phyloP scores from a whole-genome alignment of 371 early-diverging fungal genomes.

The Coemansia sp. region DNA sequence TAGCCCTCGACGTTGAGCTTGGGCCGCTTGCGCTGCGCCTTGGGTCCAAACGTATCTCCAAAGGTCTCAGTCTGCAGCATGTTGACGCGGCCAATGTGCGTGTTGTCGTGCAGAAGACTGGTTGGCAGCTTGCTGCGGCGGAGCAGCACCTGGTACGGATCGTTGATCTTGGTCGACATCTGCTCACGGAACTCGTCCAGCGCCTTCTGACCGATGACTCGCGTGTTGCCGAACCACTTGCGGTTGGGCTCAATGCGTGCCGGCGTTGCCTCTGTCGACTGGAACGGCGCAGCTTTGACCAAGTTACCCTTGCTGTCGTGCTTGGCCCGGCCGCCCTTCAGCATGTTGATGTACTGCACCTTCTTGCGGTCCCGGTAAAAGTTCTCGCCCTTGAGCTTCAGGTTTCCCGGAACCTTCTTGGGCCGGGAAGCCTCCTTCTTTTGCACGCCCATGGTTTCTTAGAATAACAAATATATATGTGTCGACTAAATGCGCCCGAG shows the following conservation, averaged over 20 bases:
- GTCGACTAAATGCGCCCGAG: neutral
- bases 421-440: slow-evolving; percentile 61
- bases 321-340: slow-evolving; percentile 86
- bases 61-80: slow-evolving; percentile 94
- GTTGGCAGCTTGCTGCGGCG: slow-evolving; percentile 97
- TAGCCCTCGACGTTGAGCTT: slow-evolving; percentile 73
- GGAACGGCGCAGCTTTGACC: slow-evolving; percentile 93
- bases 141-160: slow-evolving; percentile 96
- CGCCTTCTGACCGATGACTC: slow-evolving; percentile 92
- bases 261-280: slow-evolving; percentile 75
- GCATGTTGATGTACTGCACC: slow-evolving; percentile 87
- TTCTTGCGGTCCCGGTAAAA: slow-evolving; percentile 96
- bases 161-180: slow-evolving; percentile 82
- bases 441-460: slow-evolving; percentile 53
- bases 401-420: slow-evolving; percentile 57
- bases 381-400: slow-evolving; percentile 89
- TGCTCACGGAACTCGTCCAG: slow-evolving; percentile 90
- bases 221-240: slow-evolving; percentile 98
- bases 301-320: slow-evolving; percentile 90
- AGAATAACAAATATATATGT: neutral
- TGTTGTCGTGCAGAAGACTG: slow-evolving; percentile 84
- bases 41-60: slow-evolving; percentile 86
- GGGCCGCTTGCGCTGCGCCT: slow-evolving; percentile 93
- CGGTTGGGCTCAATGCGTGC: slow-evolving; percentile 93
- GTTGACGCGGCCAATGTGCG: slow-evolving; percentile 80